phyloP scores from a whole-genome alignment of 176 grass and related monocot genomes.

The Eragrostis curvula region DNA sequence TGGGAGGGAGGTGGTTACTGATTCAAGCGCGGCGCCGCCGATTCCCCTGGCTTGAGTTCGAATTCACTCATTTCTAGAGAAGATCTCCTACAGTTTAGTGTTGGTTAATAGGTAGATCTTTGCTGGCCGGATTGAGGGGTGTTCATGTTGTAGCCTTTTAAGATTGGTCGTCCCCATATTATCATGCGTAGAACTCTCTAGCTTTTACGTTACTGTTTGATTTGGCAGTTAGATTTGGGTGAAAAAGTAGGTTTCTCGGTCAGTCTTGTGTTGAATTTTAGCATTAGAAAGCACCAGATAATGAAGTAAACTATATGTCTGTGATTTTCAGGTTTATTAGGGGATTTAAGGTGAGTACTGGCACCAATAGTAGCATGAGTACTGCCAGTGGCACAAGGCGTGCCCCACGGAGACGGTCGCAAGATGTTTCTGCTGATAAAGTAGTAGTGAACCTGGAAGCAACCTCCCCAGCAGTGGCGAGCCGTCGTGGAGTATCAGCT shows the following conservation, averaged over 20 bases:
- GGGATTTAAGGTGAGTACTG: neutral
- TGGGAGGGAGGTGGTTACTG: neutral
- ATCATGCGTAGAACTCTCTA: neutral
- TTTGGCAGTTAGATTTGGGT: neutral
- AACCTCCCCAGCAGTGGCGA: constrained; percentile 16
- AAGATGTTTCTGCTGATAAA: constrained; percentile 45
- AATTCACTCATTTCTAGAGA: neutral
- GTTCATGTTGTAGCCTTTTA: neutral
- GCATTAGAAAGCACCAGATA: neutral
- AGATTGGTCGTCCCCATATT: neutral
- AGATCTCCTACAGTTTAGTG: neutral
- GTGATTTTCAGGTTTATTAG: constrained; percentile 43
- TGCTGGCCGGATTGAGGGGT: neutral
- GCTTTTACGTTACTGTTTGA: neutral
- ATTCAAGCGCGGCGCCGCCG: neutral
- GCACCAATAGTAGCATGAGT: constrained; percentile 45
- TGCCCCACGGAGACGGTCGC: constrained; percentile 29
- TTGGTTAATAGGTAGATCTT: constrained; percentile 7
- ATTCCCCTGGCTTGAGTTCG: neutral
- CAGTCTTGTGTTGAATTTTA: neutral
- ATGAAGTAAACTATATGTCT: neutral
- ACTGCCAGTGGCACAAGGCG: constrained; percentile 7
- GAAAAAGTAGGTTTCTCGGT: neutral
- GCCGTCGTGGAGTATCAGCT: neutral
- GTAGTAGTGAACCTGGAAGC: constrained; percentile 39